Percentiles rank a stretch among this genome's conserved stretches.
Conservation (phyloP, 257 asterid genomes). For the Solanum peruvianum region DNA sequence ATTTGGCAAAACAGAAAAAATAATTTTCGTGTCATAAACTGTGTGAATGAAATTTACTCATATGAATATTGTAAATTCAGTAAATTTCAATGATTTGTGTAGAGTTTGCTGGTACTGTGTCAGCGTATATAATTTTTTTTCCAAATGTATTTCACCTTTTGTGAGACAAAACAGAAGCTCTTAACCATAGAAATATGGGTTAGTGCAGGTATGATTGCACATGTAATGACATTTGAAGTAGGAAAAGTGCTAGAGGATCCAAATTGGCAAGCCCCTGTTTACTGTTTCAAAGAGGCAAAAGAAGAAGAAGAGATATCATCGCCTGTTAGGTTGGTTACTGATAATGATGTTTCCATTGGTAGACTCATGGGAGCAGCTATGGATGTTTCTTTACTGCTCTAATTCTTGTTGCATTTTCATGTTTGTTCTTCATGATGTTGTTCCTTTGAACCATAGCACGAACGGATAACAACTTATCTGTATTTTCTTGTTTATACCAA, state of each 20-base stretch:
- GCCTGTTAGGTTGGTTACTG: not conserved
- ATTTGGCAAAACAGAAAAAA: not conserved
- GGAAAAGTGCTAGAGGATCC: slow-evolving; percentile 65
- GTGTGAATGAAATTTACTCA: not conserved
- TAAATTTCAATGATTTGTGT: not conserved
- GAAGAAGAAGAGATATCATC: not conserved
- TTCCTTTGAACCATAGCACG: not conserved
- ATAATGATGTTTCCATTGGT: not conserved
- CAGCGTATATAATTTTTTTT: not conserved
- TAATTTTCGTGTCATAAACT: not conserved
- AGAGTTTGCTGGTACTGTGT: not conserved
- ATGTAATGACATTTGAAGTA: slow-evolving; percentile 74
- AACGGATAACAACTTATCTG: not conserved
- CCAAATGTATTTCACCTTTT: not conserved
- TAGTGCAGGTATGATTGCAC: slow-evolving; percentile 40
- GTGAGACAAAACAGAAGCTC: not conserved
- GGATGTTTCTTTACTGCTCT: not conserved
- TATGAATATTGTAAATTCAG: no score
- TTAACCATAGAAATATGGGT: not conserved
- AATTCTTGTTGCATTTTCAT: not conserved
- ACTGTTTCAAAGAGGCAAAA: slow-evolving; percentile 31
- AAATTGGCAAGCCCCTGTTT: slow-evolving; percentile 71
- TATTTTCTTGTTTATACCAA: not conserved
- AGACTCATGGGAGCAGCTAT: slow-evolving; percentile 19
- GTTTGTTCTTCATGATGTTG: not conserved